Percentiles rank a stretch among this genome's conserved stretches.
Evolutionary conservation across 176 grass and related monocot species (phyloP).

Genomic region (Eleusine indica): DNA sequence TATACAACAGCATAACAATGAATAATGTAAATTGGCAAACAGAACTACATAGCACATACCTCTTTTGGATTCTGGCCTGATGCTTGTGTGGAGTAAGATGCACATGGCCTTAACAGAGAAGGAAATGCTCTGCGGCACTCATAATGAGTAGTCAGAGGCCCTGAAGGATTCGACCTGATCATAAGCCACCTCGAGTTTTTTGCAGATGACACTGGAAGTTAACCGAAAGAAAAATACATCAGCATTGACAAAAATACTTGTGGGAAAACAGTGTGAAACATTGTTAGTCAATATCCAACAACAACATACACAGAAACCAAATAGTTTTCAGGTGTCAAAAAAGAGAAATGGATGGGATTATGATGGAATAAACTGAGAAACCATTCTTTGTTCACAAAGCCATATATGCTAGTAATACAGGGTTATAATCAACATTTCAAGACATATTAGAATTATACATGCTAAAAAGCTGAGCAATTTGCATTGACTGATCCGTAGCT

Average conservation of each 20-base stretch:
- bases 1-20: not conserved
- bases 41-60: conserved; percentile 49
- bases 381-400: not conserved
- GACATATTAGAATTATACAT: conserved; percentile 11
- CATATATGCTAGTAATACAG: not conserved
- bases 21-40: conserved; percentile 15
- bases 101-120: conserved; percentile 54
- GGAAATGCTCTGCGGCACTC: conserved; percentile 40
- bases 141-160: conserved; percentile 32
- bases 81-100: conserved; percentile 84
- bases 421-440: conserved; percentile 6
- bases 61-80: conserved; percentile 71
- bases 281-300: not conserved
- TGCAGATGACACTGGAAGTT: conserved; percentile 40
- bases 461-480: not conserved
- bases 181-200: conserved; percentile 51
- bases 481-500: not conserved
- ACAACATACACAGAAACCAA: conserved; percentile 17
- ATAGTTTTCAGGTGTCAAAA: not conserved
- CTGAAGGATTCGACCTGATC: conserved; percentile 46
- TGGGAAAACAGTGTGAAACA: not conserved
- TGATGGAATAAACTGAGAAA: not conserved
- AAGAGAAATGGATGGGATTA: conserved; percentile 1
- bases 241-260: conserved; percentile 9
- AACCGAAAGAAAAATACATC: conserved; percentile 26